Base-by-base conservation (phyloP, 257 asterid species). In the Oldenlandia corymbosa region DNA sequence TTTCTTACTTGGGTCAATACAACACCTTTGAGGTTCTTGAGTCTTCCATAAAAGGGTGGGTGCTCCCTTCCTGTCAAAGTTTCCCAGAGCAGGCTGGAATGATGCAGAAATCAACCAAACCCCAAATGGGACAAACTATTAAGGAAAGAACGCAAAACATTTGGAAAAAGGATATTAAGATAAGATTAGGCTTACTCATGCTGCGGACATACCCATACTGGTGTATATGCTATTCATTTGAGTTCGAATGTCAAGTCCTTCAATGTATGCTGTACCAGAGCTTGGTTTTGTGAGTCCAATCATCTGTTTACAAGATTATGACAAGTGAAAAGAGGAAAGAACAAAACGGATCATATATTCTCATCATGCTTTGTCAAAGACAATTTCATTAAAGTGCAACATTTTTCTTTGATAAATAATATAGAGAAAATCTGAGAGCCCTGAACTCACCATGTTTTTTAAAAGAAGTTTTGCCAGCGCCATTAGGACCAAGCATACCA, bases 191-290 rank as follows among this genome's bases (percentile, higher is more conserved):
- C 87, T 84, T 84, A 90, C 99, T 93, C 96, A 34, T 93, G 97
- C 79, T 93, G 99, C 18, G 97, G 97, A 71, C 99, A 93, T 10
- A 93, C 99, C 99, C 99, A 93, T 93, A 86, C 91, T 93, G 68
- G 95, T 85, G 71, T 93, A 90, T 77, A 93, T 93, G 70, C 70
- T 79, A 78, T 83, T 78, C 99, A 90, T 93, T 58, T 85, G 87
- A 8, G 78, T 80, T 60, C 54, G 79, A 65, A 90, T 90, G 81
- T 87, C 91, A 62, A 87, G 76, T 65, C 94, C 99, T 66, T 90
- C 75, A 47, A 88, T 92, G 73, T 79, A 87, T 61, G 96, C 99
- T 62, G 80, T 71, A 37, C 99, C 99, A 10, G 95, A 87, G 71
- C 85, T 87, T 17, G 99, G 97, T 73, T 85, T 90, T 73, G 75